Evolutionary conservation across 345 rosid genomes (phyloP), one percentile per base, ranked within the genome.

Genomic region (Physaria fendleri): DNA sequence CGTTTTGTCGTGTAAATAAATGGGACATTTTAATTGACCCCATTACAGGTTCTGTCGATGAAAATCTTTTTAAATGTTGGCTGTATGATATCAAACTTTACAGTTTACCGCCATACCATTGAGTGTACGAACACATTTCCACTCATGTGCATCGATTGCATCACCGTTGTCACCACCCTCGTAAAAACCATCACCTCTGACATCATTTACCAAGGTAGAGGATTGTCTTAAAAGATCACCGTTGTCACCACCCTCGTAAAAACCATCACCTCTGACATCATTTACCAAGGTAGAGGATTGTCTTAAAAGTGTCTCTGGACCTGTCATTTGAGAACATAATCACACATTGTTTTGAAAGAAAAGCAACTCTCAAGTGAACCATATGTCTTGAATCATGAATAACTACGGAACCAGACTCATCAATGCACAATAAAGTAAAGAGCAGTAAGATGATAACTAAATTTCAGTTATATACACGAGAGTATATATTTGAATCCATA

Each of bases 101-200:
- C 15, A 35, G 39, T 20, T 38, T 47, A 69, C 63, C 35, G 4
- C 22, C 38, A 28, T 68, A 92, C 98, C 97, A 75, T 88, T 81
- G 48, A 86, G 40, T 8, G 89, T 88, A 46, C 89, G 83, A 39
- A 92, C 84, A 75, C 96, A 92, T 82, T 83, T 86, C 98, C 98
- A 92, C 48, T 81, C 67, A 64, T 88, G 81, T 56, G 88, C 88
- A 62, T 92, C 96, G 49, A 86, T 39, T 41, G 87, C 97, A 84
- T 92, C 98, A 68, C 95, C 96, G 15, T 15, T 64, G 43, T 92
- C 88, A 68, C 85, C 87, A 72, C 85, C 80, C 34, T 72, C 93
- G 52, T 72, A 79, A 68, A 74, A 76, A 20, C 82, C 79, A 63
- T 78, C 85, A 11, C 51, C 39, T 46, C 70, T 37, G 35, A 17